A percentile compares a stretch with the other conserved stretches of the same genome.
Conservation (phyloP, 495 filamentous ascomycete species). For the Hypoxylon perforatum region DNA sequence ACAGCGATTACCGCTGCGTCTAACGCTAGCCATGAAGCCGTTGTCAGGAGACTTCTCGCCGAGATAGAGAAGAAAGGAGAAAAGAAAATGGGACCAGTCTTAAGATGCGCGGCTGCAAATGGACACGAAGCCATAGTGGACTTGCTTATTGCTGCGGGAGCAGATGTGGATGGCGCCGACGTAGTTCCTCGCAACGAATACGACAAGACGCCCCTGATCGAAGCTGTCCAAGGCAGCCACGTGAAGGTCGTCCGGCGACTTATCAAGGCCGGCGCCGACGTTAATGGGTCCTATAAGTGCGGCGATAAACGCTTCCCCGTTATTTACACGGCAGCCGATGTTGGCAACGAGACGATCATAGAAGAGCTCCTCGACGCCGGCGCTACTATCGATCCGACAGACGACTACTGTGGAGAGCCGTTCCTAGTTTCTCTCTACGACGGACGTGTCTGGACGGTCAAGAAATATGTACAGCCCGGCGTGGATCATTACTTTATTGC, state of each 20-base stretch:
- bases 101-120: constrained; percentile 21
- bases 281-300: too few species aligned
- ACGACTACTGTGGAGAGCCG: too few species aligned
- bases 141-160: constrained; percentile 39
- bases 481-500: too few species aligned
- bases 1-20: not conserved
- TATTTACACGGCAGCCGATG: too few species aligned
- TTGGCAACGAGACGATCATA: not conserved
- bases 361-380: not conserved
- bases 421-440: too few species aligned
- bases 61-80: not conserved
- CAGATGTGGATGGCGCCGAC: constrained; percentile 20
- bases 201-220: not conserved
- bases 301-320: too few species aligned
- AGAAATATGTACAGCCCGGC: too few species aligned
- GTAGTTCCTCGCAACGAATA: not conserved
- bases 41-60: not conserved
- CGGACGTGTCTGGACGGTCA: too few species aligned
- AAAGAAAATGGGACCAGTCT: not conserved
- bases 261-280: constrained; percentile 44
- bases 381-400: not conserved
- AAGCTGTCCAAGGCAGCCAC: constrained; percentile 21
- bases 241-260: constrained; percentile 39
- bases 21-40: not conserved
- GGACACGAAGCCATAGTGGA: constrained; percentile 34